Evolutionary conservation across 2,329 filamentous ascomycete species (phyloP).

Genomic region (Nemania abortiva): DNA sequence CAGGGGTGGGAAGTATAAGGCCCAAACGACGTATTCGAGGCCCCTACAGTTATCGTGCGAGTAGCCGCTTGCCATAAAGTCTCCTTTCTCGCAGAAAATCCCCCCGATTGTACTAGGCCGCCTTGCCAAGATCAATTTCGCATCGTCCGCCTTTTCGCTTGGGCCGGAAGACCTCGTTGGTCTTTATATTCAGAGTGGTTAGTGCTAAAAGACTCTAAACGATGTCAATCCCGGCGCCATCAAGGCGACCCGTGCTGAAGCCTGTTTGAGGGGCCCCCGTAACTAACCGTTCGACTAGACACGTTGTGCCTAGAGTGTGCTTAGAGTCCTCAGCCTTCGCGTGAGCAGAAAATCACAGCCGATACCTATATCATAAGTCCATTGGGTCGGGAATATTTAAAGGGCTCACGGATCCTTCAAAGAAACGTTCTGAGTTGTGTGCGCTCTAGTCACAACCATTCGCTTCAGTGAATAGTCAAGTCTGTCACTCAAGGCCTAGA

Average conservation of each 20-base stretch:
- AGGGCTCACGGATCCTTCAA: neutral
- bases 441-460: neutral
- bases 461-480: neutral
- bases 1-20: neutral
- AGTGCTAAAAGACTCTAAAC: slow-evolving; percentile 3
- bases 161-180: neutral
- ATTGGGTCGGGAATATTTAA: neutral
- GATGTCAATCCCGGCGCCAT: neutral
- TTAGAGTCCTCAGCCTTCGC: neutral
- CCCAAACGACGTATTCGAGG: slow-evolving; percentile 9
- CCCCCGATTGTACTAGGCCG: neutral
- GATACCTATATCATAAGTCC: neutral
- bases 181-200: slow-evolving; percentile 3
- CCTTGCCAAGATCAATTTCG: neutral
- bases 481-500: neutral
- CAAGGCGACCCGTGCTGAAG: neutral
- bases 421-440: neutral
- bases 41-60: neutral
- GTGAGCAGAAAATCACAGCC: neutral
- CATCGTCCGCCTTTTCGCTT: neutral
- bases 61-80: neutral
- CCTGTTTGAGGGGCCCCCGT: neutral
- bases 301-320: neutral
- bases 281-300: slow-evolving; percentile 8
- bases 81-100: neutral